Conservation (phyloP, 306 rosid genomes). For the Luffa aegyptiaca region DNA sequence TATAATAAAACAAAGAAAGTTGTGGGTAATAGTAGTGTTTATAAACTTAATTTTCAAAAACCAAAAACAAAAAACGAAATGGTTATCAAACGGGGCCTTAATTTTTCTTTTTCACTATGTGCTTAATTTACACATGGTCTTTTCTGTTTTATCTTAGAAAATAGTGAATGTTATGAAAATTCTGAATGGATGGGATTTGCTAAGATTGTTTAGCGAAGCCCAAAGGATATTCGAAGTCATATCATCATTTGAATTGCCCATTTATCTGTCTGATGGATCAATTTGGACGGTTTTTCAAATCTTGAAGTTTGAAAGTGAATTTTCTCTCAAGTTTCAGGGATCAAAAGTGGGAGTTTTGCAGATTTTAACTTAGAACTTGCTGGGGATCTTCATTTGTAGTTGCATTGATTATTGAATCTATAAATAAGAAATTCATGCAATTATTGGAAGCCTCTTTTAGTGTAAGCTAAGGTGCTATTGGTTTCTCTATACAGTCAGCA, state of each 20-base stretch:
- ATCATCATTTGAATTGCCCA: neutral
- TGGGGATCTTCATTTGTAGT: neutral
- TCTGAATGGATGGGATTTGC: neutral
- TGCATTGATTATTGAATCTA: neutral
- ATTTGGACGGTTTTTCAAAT: neutral
- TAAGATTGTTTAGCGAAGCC: neutral
- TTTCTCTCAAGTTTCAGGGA: neutral
- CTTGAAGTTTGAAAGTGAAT: neutral
- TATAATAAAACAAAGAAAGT: no score
- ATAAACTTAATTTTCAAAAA: no score
- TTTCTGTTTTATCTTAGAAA: neutral
- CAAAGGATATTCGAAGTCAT: neutral
- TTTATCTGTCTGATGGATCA: neutral
- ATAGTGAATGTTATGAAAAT: neutral
- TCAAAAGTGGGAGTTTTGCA: neutral
- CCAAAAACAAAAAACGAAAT: no score
- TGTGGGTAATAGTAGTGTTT: no score
- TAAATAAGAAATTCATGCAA: neutral
- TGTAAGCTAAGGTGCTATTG: slow-evolving; percentile 9
- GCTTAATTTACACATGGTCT: neutral
- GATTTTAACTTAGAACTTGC: neutral
- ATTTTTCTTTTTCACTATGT: neutral
- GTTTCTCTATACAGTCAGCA: slow-evolving; percentile 32
- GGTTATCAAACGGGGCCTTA: no score
- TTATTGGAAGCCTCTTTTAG: neutral